Evolutionary conservation across 352 stramenopile genomes (phyloP).

Genomic region (Phytophthora palmivora): DNA sequence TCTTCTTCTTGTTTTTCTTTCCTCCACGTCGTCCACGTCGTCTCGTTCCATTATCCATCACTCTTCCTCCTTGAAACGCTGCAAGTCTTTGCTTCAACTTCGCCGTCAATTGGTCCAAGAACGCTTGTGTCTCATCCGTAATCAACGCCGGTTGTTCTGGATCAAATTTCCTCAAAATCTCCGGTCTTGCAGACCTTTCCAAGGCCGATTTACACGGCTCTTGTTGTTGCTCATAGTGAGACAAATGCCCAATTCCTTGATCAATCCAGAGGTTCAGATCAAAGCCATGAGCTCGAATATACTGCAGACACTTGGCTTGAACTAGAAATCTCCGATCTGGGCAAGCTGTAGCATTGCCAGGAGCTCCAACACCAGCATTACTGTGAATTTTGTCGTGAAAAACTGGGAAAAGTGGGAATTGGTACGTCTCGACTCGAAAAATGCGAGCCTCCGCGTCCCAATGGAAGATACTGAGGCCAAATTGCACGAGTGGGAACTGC

Average conservation of each 20-base stretch:
- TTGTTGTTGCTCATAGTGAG: conserved; percentile 60
- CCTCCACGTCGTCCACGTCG: conserved; percentile 32
- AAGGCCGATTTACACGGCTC: conserved; percentile 37
- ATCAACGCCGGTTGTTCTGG: conserved; percentile 36
- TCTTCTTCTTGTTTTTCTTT: conserved; percentile 51
- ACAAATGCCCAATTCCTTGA: conserved; percentile 73
- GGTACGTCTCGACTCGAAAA: conserved; percentile 71
- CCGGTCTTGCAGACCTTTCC: conserved; percentile 34
- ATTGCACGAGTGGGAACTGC: conserved; percentile 78
- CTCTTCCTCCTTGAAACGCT: conserved; percentile 25
- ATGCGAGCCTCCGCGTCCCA: conserved; percentile 47
- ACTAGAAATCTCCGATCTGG: conserved; percentile 70
- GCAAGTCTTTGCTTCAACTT: conserved; percentile 36
- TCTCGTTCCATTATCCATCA: conserved; percentile 23
- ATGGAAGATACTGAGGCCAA: conserved; percentile 74
- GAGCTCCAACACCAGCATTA: not conserved
- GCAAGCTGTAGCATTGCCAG: conserved; percentile 18
- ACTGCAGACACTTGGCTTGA: conserved; percentile 80
- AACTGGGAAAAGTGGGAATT: conserved; percentile 80
- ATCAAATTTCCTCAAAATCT: conserved; percentile 51
- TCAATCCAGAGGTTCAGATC: conserved; percentile 85
- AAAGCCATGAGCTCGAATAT: conserved; percentile 79
- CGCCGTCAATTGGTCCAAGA: conserved; percentile 42
- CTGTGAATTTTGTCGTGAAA: conserved; percentile 39
- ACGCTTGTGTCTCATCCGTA: conserved; percentile 53